Percentiles rank a stretch among this genome's conserved stretches.
Evolutionary conservation across 2,329 filamentous ascomycete genomes (phyloP).

Genomic region (Cladophialophora chaetospira): DNA sequence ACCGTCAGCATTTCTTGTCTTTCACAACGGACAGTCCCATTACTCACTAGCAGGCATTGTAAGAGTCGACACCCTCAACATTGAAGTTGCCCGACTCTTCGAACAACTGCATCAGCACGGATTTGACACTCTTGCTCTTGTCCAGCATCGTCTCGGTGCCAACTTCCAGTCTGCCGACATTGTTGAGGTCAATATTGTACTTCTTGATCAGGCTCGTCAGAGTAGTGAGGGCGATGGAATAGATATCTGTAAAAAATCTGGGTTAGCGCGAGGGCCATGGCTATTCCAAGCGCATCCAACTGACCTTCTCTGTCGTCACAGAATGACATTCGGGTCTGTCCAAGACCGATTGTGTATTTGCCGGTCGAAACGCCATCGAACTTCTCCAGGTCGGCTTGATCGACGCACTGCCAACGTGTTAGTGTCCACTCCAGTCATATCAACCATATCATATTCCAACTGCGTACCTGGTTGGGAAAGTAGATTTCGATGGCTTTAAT

Average conservation of each 20-base stretch:
- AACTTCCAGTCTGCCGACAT: constrained; percentile 78
- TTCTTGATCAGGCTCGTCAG: constrained; percentile 77
- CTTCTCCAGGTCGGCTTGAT: constrained; percentile 79
- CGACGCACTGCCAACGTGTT: constrained; percentile 66
- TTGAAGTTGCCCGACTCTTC: constrained; percentile 72
- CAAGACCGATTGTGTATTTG: constrained; percentile 89
- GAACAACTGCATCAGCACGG: constrained; percentile 83
- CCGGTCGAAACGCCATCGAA: constrained; percentile 80
- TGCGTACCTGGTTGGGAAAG: constrained; percentile 77
- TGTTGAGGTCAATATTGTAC: constrained; percentile 77
- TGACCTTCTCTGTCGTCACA: constrained; percentile 85
- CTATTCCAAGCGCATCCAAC: constrained; percentile 26
- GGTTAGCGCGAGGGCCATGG: constrained; percentile 4
- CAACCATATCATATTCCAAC: background rate
- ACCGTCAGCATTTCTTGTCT: constrained; percentile 7
- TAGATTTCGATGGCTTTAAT: constrained; percentile 93
- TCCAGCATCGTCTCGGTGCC: constrained; percentile 83
- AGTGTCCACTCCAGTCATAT: constrained; percentile 10
- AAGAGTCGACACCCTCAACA: constrained; percentile 78
- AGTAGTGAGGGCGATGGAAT: constrained; percentile 79
- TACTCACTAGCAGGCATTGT: constrained; percentile 74
- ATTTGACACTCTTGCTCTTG: constrained; percentile 91
- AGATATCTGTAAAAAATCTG: constrained; percentile 68
- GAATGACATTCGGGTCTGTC: constrained; percentile 90
- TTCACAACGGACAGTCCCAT: background rate